Base-by-base conservation (phyloP, 805 yeast genomes). In the Candida ovalis region DNA sequence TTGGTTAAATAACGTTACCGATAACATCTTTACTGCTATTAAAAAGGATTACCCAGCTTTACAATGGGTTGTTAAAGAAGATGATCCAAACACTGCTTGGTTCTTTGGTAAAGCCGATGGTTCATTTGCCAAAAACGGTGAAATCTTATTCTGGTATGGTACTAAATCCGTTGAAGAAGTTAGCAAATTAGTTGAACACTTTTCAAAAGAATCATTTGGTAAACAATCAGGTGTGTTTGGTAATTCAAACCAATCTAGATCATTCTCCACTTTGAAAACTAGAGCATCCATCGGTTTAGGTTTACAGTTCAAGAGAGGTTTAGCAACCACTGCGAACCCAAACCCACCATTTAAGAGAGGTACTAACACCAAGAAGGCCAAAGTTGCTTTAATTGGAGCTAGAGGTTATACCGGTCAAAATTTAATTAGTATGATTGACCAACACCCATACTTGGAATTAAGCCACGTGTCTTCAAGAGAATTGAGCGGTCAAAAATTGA, bases 361-460 rank as follows among this genome's bases (percentile, higher is more conserved):
- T 35, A 64, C 78, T 33, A 86, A 83, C 72, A 75, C 76, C 36
- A 66, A 75, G 38, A 76, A 76, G 52, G 76, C 95, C 21, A 81
- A 81, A 56, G 90, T 94, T 42, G 99, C 97, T 1, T 78, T 94
- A 59, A 92, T 94, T 64, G 99, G 99, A 58, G 99, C 99, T 38
- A 85, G 99, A 72, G 99, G 99, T 27, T 89, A 78, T 71, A 92
- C 97, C 18, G 99, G 99, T 32, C 96, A 88, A 71, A 92, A 92
- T 61, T 77, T 94, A 66, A 89, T 94, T 54, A 78, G 85, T 33
- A 75, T 94, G 73, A 86, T 94, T 54, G 88, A 94, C 69, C 72
- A 76, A 43, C 99, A 94, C 70, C 96, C 96, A 40, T 80, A 80
- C 66, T 74, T 94, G 56, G 97, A 92, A 62, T 71, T 94, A 46